Percentiles rank a stretch among this genome's conserved stretches.
phyloP scores from a whole-genome alignment of 352 stramenopile species.

The Peronospora farinosa region DNA sequence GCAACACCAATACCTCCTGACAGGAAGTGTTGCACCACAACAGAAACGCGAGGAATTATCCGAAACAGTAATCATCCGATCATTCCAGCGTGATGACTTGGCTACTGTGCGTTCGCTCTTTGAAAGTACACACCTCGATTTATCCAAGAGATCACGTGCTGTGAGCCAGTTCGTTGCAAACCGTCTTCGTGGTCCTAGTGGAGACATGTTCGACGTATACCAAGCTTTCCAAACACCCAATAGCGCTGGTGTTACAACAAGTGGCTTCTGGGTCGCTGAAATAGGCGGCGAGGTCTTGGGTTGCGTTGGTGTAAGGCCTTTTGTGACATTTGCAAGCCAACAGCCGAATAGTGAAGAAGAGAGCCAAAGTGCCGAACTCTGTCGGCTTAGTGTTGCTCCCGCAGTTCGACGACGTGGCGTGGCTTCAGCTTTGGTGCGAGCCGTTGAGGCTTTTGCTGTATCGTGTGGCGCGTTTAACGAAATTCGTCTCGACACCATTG shows the following conservation, averaged over 20 bases:
- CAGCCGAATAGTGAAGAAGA: neutral
- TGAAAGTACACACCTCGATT: conserved; percentile 51
- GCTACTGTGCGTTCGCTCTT: conserved; percentile 48
- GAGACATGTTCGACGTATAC: conserved; percentile 52
- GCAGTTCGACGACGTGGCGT: conserved; percentile 39
- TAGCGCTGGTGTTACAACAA: conserved; percentile 3
- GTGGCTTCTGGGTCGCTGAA: conserved; percentile 65
- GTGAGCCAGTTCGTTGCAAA: conserved; percentile 67
- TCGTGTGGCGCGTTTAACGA: conserved; percentile 22
- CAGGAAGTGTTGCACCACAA: conserved; percentile 5
- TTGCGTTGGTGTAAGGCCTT: conserved; percentile 52
- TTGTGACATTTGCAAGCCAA: neutral
- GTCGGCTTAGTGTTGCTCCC: conserved; percentile 47
- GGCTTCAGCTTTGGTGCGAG: conserved; percentile 38
- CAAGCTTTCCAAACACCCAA: conserved; percentile 31
- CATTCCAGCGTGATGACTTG: conserved; percentile 45
- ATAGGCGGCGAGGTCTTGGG: conserved; percentile 35
- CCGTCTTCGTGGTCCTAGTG: conserved; percentile 32
- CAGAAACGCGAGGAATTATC: neutral
- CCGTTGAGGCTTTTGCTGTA: conserved; percentile 36
- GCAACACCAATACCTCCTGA: conserved; percentile 22
- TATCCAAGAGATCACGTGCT: conserved; percentile 41
- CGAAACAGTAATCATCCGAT: conserved; percentile 34
- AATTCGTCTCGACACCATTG: conserved; percentile 60
- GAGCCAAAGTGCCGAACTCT: conserved; percentile 38